Base-by-base conservation (phyloP, 208 protist genomes). In the Crithidia bombi region DNA sequence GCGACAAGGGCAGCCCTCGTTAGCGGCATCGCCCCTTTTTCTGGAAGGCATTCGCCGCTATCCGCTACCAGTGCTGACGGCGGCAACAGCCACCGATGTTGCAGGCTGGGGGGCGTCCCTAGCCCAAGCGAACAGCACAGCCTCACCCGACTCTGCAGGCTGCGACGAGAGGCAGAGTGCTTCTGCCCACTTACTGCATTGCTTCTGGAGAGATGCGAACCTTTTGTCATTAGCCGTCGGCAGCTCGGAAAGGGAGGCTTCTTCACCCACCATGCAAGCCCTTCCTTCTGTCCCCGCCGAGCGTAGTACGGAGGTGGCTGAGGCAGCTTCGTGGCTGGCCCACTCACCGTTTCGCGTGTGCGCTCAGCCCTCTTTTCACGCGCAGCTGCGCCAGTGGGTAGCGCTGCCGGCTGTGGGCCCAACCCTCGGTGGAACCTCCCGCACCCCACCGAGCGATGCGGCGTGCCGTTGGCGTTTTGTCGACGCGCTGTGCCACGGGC, bases 341-440 rank as follows among this genome's bases (percentile, higher is more conserved):
- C 38, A 55, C 28, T 82, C 77, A 11, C 77, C 77, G 14, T 82
- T 82, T n/a, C 70, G 77, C 32, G 35, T 67, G 36, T 76, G 72
- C 17, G 59, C 58, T 0, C 21, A 50, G 17, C 51, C 70, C 32
- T 25, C 51, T 2, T 64, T 77, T 28, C 76, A 68, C 28, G 44
- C 65, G 1, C 50, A 55, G 15, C 65, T 78, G 41, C 58, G 35
- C 6, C 43, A 21, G 21, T 41, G n/a, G 6, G 43, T n/a, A 35
- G 52, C 50, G 2, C 51, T 17, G 50, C 46, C 10, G n/a, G n/a
- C n/a, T n/a, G n/a, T n/a, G n/a, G n/a, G n/a, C n/a, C n/a, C n/a
- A n/a, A n/a, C n/a, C n/a, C n/a, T n/a, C n/a, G n/a, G n/a, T n/a
- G n/a, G n/a, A n/a, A n/a, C n/a, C n/a, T n/a, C n/a, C n/a, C n/a